Evolutionary conservation across 805 yeast genomes (phyloP), one percentile per base, ranked within the genome.

Genomic region (Candida ipomoeae): DNA sequence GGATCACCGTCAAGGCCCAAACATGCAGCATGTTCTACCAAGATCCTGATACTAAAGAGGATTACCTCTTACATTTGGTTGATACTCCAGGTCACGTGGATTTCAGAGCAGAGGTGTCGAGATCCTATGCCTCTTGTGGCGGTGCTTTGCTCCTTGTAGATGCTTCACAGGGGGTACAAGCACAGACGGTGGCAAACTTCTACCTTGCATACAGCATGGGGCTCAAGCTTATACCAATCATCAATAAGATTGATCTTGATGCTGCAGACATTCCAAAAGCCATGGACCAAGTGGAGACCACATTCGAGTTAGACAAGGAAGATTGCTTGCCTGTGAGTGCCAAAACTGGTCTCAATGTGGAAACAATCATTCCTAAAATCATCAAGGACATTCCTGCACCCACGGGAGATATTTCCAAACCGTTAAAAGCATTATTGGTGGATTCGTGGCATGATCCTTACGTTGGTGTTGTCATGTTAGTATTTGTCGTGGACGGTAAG

Each of bases 1-100:
- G 99, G 2, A 92, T 92, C 60, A 92, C 99, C 0, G 94, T 92
- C 49, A 92, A 92, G 67, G 98, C 98, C 0, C 98, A 94, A 63
- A 94, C 98, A 0, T 92, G 96, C 60, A 79, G 96, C 0, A 94
- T 92, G 97, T 77, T 94, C 52, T 90, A 90, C 65, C 75, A 77
- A 34, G 71, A 73, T 48, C 70, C 72, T 1, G 75, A 82, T 55
- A 73, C 81, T 7, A 81, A 82, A 2, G 72, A 81, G 58, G 97
- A 92, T 58, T 94, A 89, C 63, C 67, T 94, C 48, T 70, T 92
- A 42, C 97, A 92, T 71, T 72, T 92, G 41, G 97, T 94, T 41
- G 99, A 92, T 66, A 92, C 98, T 0, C 99, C 99, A 0, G 99
- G 99, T 0, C 99, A 92, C 65, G 98, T 94, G 32, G 99, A 92